Base-by-base conservation (phyloP, 495 filamentous ascomycete species). In the Lineolata rhizophorae region DNA sequence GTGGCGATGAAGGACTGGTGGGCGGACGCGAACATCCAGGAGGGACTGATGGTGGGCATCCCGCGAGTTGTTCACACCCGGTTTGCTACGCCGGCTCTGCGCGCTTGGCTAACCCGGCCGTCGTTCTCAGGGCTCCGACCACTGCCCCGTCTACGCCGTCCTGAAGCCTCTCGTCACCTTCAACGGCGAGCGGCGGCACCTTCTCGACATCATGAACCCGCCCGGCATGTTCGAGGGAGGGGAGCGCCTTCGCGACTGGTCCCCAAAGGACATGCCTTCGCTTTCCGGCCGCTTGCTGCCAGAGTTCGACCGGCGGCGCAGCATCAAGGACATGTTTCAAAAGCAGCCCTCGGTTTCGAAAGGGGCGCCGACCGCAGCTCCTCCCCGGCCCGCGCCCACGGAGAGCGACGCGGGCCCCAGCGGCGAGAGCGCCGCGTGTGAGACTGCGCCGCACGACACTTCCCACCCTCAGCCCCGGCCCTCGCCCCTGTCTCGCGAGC, bases 251-350 rank as follows among this genome's bases (percentile, higher is more conserved):
- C 61, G 64, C 32, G 70, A 77, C 20, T 83, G 72, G 56, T 61
- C 65, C 8, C 43, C 56, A 2, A 74, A 68, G 41, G 65, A 76
- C 41, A 48, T 73, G 1, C 57, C 82, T 8, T 69, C 80, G n/a
- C 52, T 67, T 1, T 92, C 83, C 5, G 82, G 72, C 0, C 82
- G 70, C 40, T 60, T 85, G 11, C 72, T 93, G 26, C 76, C 82
- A 0, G 84, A 95, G 45, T 95, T 93, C 39, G 67, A 81, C 38
- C 71, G 69, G 29, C 70, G 84, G 2, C 64, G 69, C 38, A 93
- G 57, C 44, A 93, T 95, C 44, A 82, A 76, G 36, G 83, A 92
- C 38, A 93, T 95, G 84, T 93, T 95, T 41, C n/a, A n/a, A n/a
- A n/a, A n/a, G n/a, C n/a, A n/a, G n/a, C n/a, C n/a, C n/a, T n/a